Conservation (phyloP, 805 yeast genomes). For the Metschnikowia cubensis region DNA sequence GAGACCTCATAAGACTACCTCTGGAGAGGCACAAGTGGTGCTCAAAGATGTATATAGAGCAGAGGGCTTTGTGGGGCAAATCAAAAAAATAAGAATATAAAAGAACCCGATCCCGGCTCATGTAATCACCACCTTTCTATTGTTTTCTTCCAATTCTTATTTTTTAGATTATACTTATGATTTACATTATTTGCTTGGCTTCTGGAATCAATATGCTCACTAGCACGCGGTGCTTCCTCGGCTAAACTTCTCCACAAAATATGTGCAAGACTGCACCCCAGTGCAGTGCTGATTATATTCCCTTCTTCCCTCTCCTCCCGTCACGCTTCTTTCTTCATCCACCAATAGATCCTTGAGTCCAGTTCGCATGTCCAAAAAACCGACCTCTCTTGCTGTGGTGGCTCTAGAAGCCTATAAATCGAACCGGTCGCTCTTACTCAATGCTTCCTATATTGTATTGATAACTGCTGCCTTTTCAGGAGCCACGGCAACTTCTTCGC, state of each 20-base stretch:
- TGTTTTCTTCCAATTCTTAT: too few species aligned
- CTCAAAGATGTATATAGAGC: too few species aligned
- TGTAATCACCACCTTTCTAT: too few species aligned
- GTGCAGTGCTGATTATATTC: background rate
- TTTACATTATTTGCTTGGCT: background rate
- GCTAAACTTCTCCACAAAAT: conserved; percentile 4
- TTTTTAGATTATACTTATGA: too few species aligned
- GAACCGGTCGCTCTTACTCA: conserved; percentile 37
- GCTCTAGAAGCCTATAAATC: conserved; percentile 35
- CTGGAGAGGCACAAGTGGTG: too few species aligned
- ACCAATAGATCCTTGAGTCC: background rate
- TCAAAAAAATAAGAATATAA: too few species aligned
- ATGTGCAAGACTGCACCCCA: conserved; percentile 1
- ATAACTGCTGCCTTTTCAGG: conserved; percentile 42
- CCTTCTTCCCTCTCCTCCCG: too few species aligned
- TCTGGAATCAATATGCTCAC: background rate
- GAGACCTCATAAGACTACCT: too few species aligned
- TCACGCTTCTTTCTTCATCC: background rate
- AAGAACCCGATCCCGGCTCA: too few species aligned
- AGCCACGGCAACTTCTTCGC: conserved; percentile 28
- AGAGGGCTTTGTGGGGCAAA: too few species aligned
- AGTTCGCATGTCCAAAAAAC: background rate
- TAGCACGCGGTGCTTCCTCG: background rate
- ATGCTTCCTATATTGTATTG: conserved; percentile 39
- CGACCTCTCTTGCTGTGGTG: conserved; percentile 21